A percentile compares a stretch with the other conserved stretches of the same genome.
Conservation (phyloP, 305 asterid species). For the Solanum chacoense region DNA sequence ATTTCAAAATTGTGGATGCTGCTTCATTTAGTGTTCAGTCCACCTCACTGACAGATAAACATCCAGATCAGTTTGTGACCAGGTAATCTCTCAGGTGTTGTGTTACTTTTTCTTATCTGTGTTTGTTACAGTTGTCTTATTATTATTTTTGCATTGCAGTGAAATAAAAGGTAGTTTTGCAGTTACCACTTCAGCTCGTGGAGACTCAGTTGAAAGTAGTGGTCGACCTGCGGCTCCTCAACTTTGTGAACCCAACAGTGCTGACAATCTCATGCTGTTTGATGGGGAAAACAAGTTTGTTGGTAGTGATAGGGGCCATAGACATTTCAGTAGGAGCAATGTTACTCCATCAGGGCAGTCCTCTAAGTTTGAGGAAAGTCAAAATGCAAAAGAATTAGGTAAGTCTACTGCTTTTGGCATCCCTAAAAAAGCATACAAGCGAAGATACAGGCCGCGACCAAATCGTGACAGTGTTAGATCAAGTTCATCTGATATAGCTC, state of each 20-base stretch:
- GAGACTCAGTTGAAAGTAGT: slow-evolving; percentile 23
- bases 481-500: slow-evolving; percentile 13
- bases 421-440: slow-evolving; percentile 19
- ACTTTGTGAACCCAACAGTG: slow-evolving; percentile 21
- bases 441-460: slow-evolving; percentile 15
- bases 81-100: slow-evolving; percentile 3
- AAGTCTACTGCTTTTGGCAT: slow-evolving; percentile 11
- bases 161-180: slow-evolving; percentile 23
- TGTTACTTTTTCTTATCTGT: background rate
- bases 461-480: slow-evolving; percentile 19
- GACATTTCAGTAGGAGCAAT: slow-evolving; percentile 3
- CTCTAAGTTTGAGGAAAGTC: slow-evolving; percentile 9
- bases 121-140: background rate
- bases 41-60: slow-evolving; percentile 17
- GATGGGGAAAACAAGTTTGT: slow-evolving; percentile 13
- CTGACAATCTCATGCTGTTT: slow-evolving; percentile 26
- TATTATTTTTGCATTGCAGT: slow-evolving; percentile 1
- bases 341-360: slow-evolving; percentile 7
- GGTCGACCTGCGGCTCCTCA: slow-evolving; percentile 18
- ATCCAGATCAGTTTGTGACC: slow-evolving; percentile 14
- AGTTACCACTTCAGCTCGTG: slow-evolving; percentile 15
- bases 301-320: background rate
- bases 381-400: slow-evolving; percentile 6
- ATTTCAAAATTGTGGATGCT: slow-evolving; percentile 14
- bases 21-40: slow-evolving; percentile 19